Base-by-base conservation (phyloP, 2,329 filamentous ascomycete species). In the Fusarium neocosmosporiellum region DNA sequence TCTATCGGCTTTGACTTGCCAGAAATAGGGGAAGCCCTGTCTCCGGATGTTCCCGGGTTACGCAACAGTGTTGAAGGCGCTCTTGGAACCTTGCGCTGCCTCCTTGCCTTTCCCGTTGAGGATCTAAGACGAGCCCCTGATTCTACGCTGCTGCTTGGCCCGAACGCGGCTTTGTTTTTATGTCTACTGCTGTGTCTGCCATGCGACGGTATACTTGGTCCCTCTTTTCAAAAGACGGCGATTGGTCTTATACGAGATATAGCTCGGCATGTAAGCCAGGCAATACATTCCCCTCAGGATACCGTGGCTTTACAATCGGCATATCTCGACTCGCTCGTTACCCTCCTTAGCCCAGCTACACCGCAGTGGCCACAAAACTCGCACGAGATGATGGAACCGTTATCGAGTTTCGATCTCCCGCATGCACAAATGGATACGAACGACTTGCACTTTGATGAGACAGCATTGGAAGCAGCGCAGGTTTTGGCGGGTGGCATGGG, bases 281-380 rank as follows among this genome's bases (percentile, higher is more conserved):
- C 71, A 6, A 57, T 73, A 24, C 34, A 54, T 29, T 72, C 69
- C 7, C 69, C 69, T 1, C 71, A 74, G 50, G 69, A 70, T n/a
- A 74, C 41, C 5, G 48, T 72, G 9, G 55, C 18, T 24, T 55
- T 69, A 11, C 24, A 55, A n/a, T 63, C 36, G 7, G 39, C 34
- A 18, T 66, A 69, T 41, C 67, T 69, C 11, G 59, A 67, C 8
- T 67, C 54, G 2, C 54, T 69, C 14, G 60, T 50, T 7, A 46
- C n/a, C 14, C 33, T 50, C 22, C 33, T 57, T 14, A 4, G 24
- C 7, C 53, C 20, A 4, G 60, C 20, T 16, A 46, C 50, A 43
- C 61, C 48, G 27, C 48, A 36, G 14, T 57, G 61, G 50, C 61
- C 39, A 10, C 50, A 18, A 20, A 54, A 29, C 11, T 37, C 31